Evolutionary conservation across 2,329 filamentous ascomycete genomes (phyloP), one percentile per base, ranked within the genome.

Genomic region (Mollisia scopiformis): DNA sequence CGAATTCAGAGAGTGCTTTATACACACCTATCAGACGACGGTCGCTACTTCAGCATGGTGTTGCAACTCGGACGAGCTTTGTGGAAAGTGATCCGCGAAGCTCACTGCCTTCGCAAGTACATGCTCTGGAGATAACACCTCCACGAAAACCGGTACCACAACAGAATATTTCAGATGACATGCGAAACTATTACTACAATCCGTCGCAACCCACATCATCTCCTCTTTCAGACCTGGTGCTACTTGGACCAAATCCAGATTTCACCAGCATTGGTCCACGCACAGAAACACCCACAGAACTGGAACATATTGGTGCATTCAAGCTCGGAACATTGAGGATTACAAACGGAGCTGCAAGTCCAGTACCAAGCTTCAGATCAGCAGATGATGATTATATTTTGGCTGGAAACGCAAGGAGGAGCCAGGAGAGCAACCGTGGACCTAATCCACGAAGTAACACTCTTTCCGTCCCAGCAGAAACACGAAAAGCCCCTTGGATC

Each of bases 271-370:
- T 62, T 30, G 60, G 59, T 8, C 68, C 68, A n/a, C 65, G 72
- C 56, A 66, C 69, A 16, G 64, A 68, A 58, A 85, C 82, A 1
- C 82, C 86, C 0, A 72, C 77, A 28, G 80, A 84, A n/a, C 88
- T 88, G 67, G 78, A 79, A 61, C 84, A 87, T 49, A 80, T 85
- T 31, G 86, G 86, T 2, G 83, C 80, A 11, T 88, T 87, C 69
- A 86, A 86, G 69, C 80, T 87, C 56, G 87, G 87, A 2, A 84
- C 84, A 1, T 69, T 89, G 53, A 81, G 84, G 35, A 88, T 89
- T 58, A 87, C 79, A 23, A 89, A 89, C 71, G 86, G 84, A 14
- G 76, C 77, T 2, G 78, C 75, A 1, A 84, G 80, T 59, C 86
- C 86, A 2, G 72, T 73, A 14, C 73, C 75, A n/a, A 84, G 80